A percentile compares a stretch with the other conserved stretches of the same genome.
These are phyloP conservation scores for Allomyces arbusculus DNA, from an alignment of 192 early-diverging fungal species.

Conservation along the genomic window DNA sequence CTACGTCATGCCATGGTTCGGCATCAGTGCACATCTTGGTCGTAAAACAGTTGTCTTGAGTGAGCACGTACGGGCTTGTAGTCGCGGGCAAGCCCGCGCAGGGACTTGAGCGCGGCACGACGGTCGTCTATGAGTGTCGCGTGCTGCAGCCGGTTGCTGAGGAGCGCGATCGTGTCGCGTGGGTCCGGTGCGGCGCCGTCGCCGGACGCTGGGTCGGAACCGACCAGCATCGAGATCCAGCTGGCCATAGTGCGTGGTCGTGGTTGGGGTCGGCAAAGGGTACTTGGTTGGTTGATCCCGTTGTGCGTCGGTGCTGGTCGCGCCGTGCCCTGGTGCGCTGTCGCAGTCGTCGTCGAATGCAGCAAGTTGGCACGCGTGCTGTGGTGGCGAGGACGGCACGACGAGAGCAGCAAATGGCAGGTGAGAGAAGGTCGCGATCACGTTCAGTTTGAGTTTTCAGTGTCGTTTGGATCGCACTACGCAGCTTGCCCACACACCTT, in stretches of 20 bases:
- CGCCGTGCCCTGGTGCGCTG: too few relatives aligned
- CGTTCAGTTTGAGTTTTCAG: too few relatives aligned
- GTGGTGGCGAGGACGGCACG: too few relatives aligned
- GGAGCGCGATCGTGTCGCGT: conserved; percentile 57
- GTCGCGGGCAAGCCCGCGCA: conserved; percentile 69
- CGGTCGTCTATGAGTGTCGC: conserved; percentile 79
- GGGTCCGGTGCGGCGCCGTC: not conserved
- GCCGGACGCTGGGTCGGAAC: not conserved
- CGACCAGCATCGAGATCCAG: not conserved
- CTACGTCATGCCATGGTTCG: conserved; percentile 17
- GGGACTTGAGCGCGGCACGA: conserved; percentile 58
- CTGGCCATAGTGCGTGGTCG: not conserved
- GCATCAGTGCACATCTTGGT: not conserved
- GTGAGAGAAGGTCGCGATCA: too few relatives aligned
- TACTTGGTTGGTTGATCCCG: too few relatives aligned
- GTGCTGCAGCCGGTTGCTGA: conserved; percentile 62
- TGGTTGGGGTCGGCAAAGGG: too few relatives aligned
- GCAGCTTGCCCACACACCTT: too few relatives aligned
- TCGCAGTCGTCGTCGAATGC: too few relatives aligned
- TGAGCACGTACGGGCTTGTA: conserved; percentile 26
- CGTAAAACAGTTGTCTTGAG: not conserved
- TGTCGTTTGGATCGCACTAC: too few relatives aligned
- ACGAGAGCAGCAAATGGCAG: too few relatives aligned
- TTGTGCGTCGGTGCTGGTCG: too few relatives aligned
- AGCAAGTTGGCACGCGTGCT: too few relatives aligned